A percentile compares a stretch with the other conserved stretches of the same genome.
Conservation (phyloP, 176 grass and related monocot species). For the Phoenix roebelenii region DNA sequence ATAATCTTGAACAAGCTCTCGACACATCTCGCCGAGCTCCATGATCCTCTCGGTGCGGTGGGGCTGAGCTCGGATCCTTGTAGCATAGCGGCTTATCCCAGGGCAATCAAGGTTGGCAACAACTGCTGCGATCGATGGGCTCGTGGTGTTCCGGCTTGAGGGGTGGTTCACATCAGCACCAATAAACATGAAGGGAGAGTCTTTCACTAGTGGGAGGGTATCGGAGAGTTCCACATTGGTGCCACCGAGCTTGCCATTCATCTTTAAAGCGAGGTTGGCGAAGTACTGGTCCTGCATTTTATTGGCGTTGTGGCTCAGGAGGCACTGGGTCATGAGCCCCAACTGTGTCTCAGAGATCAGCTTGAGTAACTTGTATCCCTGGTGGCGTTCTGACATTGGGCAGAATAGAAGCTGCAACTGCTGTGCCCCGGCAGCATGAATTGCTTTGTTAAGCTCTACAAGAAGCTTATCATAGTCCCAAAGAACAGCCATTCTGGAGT, state of each 20-base stretch:
- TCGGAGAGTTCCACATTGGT: conserved; percentile 38
- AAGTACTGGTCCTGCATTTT: conserved; percentile 40
- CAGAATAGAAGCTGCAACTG: conserved; percentile 43
- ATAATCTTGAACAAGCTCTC: conserved; percentile 4
- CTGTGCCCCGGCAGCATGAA: conserved; percentile 8
- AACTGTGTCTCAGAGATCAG: conserved; percentile 44
- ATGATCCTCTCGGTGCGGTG: conserved; percentile 35
- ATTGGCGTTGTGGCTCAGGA: conserved; percentile 26
- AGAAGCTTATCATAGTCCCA: conserved; percentile 2
- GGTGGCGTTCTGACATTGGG: conserved; percentile 33
- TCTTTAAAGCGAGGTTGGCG: conserved; percentile 45
- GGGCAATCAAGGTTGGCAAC: conserved; percentile 30
- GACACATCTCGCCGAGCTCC: conserved; percentile 22
- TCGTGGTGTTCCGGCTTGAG: conserved; percentile 24
- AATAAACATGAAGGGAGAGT: conserved; percentile 42
- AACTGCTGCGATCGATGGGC: conserved; percentile 46
- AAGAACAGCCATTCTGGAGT: conserved; percentile 19
- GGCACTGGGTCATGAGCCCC: conserved; percentile 47
- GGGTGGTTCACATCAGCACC: conserved; percentile 60
- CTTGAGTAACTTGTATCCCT: conserved; percentile 50
- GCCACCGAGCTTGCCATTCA: conserved; percentile 54
- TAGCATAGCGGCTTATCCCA: conserved; percentile 29
- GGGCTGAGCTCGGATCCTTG: conserved; percentile 30
- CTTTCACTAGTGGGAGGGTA: conserved; percentile 24
- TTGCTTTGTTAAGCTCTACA: conserved; percentile 22